phyloP scores from a whole-genome alignment of 192 early-diverging fungal genomes.

The Backusella circina region DNA sequence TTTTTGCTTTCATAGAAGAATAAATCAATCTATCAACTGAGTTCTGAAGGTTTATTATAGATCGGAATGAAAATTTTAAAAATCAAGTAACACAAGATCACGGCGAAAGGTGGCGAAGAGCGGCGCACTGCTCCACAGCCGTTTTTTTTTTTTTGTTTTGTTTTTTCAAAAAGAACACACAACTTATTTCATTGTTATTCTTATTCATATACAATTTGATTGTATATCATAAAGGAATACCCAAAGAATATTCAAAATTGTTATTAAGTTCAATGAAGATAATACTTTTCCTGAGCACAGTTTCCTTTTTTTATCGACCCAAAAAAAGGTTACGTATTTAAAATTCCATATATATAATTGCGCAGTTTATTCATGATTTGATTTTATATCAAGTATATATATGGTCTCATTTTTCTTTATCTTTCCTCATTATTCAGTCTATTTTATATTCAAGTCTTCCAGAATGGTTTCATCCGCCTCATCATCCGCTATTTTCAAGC shows the following conservation, averaged over 20 bases:
- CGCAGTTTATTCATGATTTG: neutral
- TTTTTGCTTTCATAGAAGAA: too few relatives aligned
- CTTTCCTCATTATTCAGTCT: neutral
- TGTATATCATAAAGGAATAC: too few relatives aligned
- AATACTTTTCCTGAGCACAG: neutral
- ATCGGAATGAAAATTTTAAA: neutral
- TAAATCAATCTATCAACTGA: too few relatives aligned
- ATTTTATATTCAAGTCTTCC: neutral
- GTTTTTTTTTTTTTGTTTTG: neutral
- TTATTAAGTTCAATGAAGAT: neutral
- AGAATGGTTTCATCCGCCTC: neutral
- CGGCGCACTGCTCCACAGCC: neutral
- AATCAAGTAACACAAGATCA: neutral
- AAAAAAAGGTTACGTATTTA: neutral
- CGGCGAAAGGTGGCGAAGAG: neutral
- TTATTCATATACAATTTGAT: too few relatives aligned
- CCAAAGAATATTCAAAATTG: neutral
- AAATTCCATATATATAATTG: neutral
- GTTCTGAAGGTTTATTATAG: too few relatives aligned
- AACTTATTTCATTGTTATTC: neutral
- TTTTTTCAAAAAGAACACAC: too few relatives aligned
- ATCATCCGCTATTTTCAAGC: conserved; percentile 15
- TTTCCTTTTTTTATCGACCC: neutral
- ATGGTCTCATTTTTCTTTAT: neutral
- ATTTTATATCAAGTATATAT: neutral